These are phyloP conservation scores for Rhododendron vialii DNA, from an alignment of 148 eudicot genomes.

Conservation along the genomic window DNA sequence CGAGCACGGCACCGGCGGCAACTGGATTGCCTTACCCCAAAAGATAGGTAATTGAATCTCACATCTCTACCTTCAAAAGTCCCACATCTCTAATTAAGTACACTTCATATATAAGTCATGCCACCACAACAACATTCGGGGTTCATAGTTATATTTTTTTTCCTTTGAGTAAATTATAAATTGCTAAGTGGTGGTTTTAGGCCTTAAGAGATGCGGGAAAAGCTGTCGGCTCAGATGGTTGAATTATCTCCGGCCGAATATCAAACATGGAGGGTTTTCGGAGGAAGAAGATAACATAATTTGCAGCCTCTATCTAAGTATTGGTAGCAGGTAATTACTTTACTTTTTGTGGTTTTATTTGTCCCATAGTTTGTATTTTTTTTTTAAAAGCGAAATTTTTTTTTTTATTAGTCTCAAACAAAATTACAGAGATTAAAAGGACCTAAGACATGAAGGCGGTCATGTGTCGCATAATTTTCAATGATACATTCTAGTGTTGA, in stretches of 20 bases:
- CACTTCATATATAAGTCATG: background rate
- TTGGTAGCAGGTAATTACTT: conserved; percentile 46
- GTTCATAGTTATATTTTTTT: background rate
- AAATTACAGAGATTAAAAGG: too few species aligned
- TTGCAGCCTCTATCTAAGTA: conserved; percentile 42
- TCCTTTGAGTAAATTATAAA: background rate
- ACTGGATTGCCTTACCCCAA: conserved; percentile 37
- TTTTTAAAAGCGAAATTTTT: too few species aligned
- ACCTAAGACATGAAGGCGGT: background rate
- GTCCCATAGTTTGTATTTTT: background rate
- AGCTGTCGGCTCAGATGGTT: conserved; percentile 52
- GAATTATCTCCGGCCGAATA: conserved; percentile 52
- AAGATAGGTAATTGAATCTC: conserved; percentile 26
- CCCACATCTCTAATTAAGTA: background rate
- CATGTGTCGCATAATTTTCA: background rate
- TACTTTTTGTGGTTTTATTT: background rate
- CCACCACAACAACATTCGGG: too few species aligned
- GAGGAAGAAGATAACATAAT: conserved; percentile 62
- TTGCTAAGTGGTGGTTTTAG: conserved; percentile 19
- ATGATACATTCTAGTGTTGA: background rate
- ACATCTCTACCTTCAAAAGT: background rate
- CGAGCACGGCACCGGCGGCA: conserved; percentile 32
- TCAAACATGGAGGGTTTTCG: conserved; percentile 53
- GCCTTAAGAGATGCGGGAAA: conserved; percentile 65
- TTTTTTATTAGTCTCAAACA: too few species aligned